A percentile compares a stretch with the other conserved stretches of the same genome.
Conservation (phyloP, 2,329 filamentous ascomycete genomes). For the Phaeosphaeriaceae sp. region DNA sequence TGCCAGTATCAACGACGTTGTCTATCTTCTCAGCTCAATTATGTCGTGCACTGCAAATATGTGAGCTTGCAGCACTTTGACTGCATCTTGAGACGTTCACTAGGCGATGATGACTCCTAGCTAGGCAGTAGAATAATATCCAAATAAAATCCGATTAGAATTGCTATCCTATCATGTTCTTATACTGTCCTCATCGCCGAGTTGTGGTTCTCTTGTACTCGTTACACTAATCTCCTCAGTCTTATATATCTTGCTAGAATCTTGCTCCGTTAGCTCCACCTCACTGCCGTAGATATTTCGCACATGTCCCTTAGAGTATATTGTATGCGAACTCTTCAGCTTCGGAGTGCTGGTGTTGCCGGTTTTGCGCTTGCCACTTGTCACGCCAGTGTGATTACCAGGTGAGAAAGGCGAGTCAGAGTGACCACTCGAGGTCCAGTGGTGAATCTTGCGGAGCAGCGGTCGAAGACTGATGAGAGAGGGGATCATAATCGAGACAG, state of each 20-base stretch:
- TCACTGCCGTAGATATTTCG: conserved; percentile 6
- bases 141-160: too few relatives aligned
- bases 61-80: too few relatives aligned
- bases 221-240: conserved; percentile 8
- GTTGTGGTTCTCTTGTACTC: background rate
- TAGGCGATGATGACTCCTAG: too few relatives aligned
- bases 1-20: too few relatives aligned
- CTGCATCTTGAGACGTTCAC: too few relatives aligned
- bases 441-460: conserved; percentile 7
- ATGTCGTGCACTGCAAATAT: too few relatives aligned
- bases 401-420: background rate
- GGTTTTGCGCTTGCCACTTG: conserved; percentile 1
- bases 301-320: background rate
- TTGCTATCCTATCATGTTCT: background rate
- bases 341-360: background rate
- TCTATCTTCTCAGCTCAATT: too few relatives aligned
- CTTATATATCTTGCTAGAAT: conserved; percentile 7
- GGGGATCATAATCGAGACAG: conserved; percentile 9
- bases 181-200: background rate
- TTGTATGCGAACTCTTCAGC: background rate
- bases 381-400: background rate
- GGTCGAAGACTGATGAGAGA: conserved; percentile 11
- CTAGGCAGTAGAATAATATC: too few relatives aligned
- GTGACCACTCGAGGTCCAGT: background rate
- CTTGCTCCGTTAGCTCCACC: conserved; percentile 8